These are phyloP conservation scores for Wickerhamiella bombiphila DNA, from an alignment of 805 yeast genomes.

Conservation along the genomic window DNA sequence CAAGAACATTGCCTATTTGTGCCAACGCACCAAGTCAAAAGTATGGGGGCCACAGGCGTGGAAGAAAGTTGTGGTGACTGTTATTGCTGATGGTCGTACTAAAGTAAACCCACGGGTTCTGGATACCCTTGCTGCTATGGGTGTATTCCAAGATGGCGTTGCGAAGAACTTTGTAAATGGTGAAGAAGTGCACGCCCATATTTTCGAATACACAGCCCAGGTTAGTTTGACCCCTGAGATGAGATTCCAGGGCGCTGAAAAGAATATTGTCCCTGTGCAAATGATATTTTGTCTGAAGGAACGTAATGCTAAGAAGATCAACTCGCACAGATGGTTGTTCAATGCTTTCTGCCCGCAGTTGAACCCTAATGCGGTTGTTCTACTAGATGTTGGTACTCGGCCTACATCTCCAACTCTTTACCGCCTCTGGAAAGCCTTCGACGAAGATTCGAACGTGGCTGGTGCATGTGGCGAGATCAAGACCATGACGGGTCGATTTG, in stretches of 20 bases:
- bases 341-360: slow-evolving; percentile 86
- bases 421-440: slow-evolving; percentile 95
- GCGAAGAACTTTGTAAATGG: slow-evolving; percentile 90
- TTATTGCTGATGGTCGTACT: slow-evolving; percentile 89
- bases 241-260: slow-evolving; percentile 80
- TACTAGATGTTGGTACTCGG: slow-evolving; percentile 94
- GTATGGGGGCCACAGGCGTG: slow-evolving; percentile 96
- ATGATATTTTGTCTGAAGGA: slow-evolving; percentile 86
- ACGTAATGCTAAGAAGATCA: slow-evolving; percentile 80
- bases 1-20: slow-evolving; percentile 77
- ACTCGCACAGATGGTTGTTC: slow-evolving; percentile 95
- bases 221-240: slow-evolving; percentile 79
- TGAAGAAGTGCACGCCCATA: slow-evolving; percentile 80
- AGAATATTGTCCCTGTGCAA: slow-evolving; percentile 79
- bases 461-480: slow-evolving; percentile 98
- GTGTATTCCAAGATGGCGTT: slow-evolving; percentile 93
- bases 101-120: slow-evolving; percentile 74
- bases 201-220: slow-evolving; percentile 93
- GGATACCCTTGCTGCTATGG: slow-evolving; percentile 83
- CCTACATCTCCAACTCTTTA: slow-evolving; percentile 83
- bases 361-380: slow-evolving; percentile 78
- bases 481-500: slow-evolving; percentile 84
- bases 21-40: slow-evolving; percentile 64
- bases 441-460: slow-evolving; percentile 88
- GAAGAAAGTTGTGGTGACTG: slow-evolving; percentile 87